Evolutionary conservation across 1,284 basidiomycete genomes (phyloP).

Genomic region (Heterobasidion annosum): DNA sequence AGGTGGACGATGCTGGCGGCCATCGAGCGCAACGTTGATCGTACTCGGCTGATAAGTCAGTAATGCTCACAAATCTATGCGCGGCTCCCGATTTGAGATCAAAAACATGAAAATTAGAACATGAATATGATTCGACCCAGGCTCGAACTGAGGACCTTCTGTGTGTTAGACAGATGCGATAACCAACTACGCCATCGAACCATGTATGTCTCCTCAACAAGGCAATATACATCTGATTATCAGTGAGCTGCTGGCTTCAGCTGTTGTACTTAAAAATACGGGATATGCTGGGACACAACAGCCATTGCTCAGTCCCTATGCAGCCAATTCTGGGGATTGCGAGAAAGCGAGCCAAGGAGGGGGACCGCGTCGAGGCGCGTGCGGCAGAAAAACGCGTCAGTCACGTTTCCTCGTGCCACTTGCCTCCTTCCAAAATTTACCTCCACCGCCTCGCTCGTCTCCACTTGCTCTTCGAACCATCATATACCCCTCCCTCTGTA

Average conservation of each 20-base stretch:
- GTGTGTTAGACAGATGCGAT: slow-evolving; percentile 72
- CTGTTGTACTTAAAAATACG: too few species aligned
- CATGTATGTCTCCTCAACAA: slow-evolving; percentile 2
- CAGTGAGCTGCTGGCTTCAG: too few species aligned
- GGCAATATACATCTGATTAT: too few species aligned
- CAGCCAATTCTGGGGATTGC: not conserved
- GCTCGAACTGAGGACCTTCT: slow-evolving; percentile 53
- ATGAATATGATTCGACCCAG: slow-evolving; percentile 37
- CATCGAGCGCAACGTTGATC: not conserved
- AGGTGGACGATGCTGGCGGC: slow-evolving; percentile 16
- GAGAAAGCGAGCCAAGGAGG: too few species aligned
- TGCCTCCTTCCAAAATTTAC: not conserved
- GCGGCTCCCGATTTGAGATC: not conserved
- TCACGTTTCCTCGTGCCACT: not conserved
- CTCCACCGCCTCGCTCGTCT: not conserved
- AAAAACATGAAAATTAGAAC: not conserved
- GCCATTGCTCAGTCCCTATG: not conserved
- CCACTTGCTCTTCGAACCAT: not conserved
- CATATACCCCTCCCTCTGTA: not conserved
- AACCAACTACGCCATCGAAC: slow-evolving; percentile 75
- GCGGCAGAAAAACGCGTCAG: not conserved
- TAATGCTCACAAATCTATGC: not conserved
- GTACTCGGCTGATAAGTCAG: not conserved
- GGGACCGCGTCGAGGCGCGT: too few species aligned
- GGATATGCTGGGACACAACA: too few species aligned